Conservation (phyloP, 495 filamentous ascomycete genomes). For the Trichoderma asperelloides region DNA sequence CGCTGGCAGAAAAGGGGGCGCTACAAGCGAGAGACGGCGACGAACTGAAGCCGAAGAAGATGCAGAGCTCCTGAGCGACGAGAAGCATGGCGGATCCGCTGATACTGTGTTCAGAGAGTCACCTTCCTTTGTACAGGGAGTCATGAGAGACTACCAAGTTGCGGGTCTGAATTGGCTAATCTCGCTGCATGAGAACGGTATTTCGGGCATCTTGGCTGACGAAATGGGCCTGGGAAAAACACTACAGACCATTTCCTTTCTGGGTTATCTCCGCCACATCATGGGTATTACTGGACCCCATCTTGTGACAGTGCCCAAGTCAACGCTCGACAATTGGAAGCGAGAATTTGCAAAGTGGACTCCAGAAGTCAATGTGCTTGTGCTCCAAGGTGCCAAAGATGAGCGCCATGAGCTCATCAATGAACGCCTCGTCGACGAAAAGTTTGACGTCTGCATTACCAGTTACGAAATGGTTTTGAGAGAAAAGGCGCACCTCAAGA, state of each 20-base stretch:
- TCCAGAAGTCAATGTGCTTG: slow-evolving; percentile 87
- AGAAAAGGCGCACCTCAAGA: slow-evolving; percentile 91
- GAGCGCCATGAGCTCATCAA: slow-evolving; percentile 83
- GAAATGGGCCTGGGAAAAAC: slow-evolving; percentile 98
- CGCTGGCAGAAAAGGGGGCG: slow-evolving; percentile 69
- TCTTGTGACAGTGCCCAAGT: slow-evolving; percentile 89
- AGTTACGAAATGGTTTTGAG: slow-evolving; percentile 54
- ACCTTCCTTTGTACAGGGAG: slow-evolving; percentile 75
- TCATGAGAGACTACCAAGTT: slow-evolving; percentile 94
- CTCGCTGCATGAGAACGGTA: slow-evolving; percentile 95
- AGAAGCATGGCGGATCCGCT: slow-evolving; percentile 74
- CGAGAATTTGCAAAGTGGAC: slow-evolving; percentile 92
- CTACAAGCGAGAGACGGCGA: slow-evolving; percentile 68
- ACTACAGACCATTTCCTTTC: slow-evolving; percentile 78
- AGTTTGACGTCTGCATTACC: slow-evolving; percentile 39
- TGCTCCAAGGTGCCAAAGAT: slow-evolving; percentile 93
- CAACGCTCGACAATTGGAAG: slow-evolving; percentile 97
- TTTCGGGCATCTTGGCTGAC: slow-evolving; percentile 93
- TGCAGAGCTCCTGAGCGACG: slow-evolving; percentile 86
- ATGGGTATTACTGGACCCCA: slow-evolving; percentile 87
- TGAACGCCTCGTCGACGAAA: slow-evolving; percentile 80
- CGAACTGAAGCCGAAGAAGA: slow-evolving; percentile 97
- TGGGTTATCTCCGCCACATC: slow-evolving; percentile 88
- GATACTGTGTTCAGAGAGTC: slow-evolving; percentile 90
- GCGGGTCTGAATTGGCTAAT: slow-evolving; percentile 97